A percentile compares a stretch with the other conserved stretches of the same genome.
phyloP scores from a whole-genome alignment of 345 rosid species.

The Syzygium grande region DNA sequence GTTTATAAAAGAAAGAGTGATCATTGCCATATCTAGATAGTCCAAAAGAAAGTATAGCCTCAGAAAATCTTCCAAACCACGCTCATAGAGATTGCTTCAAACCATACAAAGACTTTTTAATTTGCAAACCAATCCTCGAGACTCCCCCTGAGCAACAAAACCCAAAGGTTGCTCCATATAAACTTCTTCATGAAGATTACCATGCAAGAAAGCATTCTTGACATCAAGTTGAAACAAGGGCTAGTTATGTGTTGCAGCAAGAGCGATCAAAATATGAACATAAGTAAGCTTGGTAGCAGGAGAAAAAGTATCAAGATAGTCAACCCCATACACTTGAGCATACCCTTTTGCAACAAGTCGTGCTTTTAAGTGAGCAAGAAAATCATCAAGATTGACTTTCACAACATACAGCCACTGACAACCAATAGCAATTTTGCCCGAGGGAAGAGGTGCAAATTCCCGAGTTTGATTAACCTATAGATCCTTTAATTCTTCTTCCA shows the following conservation, averaged over 20 bases:
- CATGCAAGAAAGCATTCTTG: not conserved
- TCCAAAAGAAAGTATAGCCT: not conserved
- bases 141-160: not conserved
- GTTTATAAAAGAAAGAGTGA: not conserved
- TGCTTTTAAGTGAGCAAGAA: not conserved
- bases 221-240: not conserved
- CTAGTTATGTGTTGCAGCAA: not conserved
- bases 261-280: not conserved
- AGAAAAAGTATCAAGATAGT: too few species aligned
- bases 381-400: not conserved
- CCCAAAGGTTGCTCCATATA: not conserved
- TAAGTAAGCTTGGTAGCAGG: not conserved
- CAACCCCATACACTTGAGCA: too few species aligned
- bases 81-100: not conserved
- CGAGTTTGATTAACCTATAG: too few species aligned
- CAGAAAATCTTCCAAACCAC: too few species aligned
- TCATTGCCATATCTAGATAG: not conserved
- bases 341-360: too few species aligned
- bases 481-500: not conserved
- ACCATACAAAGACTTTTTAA: not conserved
- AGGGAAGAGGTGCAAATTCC: not conserved
- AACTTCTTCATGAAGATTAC: not conserved
- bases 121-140: not conserved
- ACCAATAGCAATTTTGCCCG: not conserved
- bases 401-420: not conserved